Evolutionary conservation across 495 filamentous ascomycete species (phyloP).

Genomic region (Hypoxylon intermedium): DNA sequence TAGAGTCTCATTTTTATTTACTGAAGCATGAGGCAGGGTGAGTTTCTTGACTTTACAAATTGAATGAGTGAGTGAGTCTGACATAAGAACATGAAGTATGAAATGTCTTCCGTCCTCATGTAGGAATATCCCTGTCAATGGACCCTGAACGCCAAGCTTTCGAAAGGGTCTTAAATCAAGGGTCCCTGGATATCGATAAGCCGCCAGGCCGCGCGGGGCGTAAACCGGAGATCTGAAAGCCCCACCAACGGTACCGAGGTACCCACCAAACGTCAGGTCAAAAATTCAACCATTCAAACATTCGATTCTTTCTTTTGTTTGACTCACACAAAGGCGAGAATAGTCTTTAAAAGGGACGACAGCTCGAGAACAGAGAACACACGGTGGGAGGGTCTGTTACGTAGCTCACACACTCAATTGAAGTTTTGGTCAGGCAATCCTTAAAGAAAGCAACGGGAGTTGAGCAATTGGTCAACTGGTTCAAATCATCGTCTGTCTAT

Average conservation of each 20-base stretch:
- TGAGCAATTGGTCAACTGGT: not conserved
- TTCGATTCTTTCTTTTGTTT: constrained; percentile 12
- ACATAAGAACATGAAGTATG: not conserved
- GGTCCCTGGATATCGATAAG: constrained; percentile 19
- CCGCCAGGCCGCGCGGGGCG: constrained; percentile 29
- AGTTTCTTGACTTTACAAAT: not conserved
- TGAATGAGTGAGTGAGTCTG: not conserved
- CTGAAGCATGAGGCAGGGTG: not conserved
- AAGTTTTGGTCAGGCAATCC: not conserved
- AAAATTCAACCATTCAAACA: constrained; percentile 7
- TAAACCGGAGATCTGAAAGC: constrained; percentile 6
- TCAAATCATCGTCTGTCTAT: not conserved
- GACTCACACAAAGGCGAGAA: constrained; percentile 31
- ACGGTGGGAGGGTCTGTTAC: not conserved
- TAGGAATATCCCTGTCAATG: too few species aligned
- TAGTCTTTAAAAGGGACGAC: constrained; percentile 9
- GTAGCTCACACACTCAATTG: not conserved
- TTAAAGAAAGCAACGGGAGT: not conserved
- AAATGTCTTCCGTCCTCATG: too few species aligned
- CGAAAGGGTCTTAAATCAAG: not conserved
- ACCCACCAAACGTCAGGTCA: too few species aligned
- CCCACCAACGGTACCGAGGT: constrained; percentile 23
- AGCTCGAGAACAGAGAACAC: not conserved
- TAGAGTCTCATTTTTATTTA: not conserved
- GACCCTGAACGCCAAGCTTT: too few species aligned